Evolutionary conservation across 2,329 filamentous ascomycete genomes (phyloP), one percentile per base, ranked within the genome.

Genomic region (Cladosporium halotolerans): DNA sequence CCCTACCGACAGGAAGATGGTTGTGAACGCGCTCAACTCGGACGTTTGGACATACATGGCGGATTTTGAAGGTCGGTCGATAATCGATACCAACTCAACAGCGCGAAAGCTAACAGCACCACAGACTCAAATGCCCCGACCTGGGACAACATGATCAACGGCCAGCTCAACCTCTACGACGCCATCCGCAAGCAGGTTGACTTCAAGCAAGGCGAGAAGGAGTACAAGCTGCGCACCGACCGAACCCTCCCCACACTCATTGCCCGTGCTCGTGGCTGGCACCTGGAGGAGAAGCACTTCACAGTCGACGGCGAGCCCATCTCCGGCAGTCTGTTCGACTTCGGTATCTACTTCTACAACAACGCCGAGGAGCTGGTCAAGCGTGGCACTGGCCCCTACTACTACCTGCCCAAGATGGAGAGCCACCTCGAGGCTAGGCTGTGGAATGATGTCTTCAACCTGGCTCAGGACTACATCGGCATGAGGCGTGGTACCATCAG

Each of bases 41-140:
- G 82, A 97, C 66, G 93, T 97, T 19, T 97, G 88, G 86, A 97
- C 92, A 53, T 99, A 97, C 68, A 99, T 99, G 93, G 93, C 93
- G 45, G 93, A 99, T 73, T 95, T 99, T 62, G 93, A 99, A 76
- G 92, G 91, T 93, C 72, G 65, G 80, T 70, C 43, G 23, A n/a
- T 16, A 28, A 54, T 62, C 42, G 55, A 28, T 34, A 40, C 10
- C 9, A 16, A 32, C 9, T 11, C 5, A 1, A 9, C 1, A 11
- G 3, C 3, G 4, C 6, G 9, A 13, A 11, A 14, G 34, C 46
- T 49, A 49, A 49, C 16, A 11, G 4, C 8, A 13, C 16, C 2
- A 16, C 64, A 96, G 91, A 97, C 72, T 96, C 93, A 6, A 93
- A 81, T 67, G 91, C 93, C 19, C 93, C 93, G 19, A 96, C 93